Evolutionary conservation across 257 asterid genomes (phyloP), one percentile per base, ranked within the genome.

Genomic region (Scutellaria galericulata): DNA sequence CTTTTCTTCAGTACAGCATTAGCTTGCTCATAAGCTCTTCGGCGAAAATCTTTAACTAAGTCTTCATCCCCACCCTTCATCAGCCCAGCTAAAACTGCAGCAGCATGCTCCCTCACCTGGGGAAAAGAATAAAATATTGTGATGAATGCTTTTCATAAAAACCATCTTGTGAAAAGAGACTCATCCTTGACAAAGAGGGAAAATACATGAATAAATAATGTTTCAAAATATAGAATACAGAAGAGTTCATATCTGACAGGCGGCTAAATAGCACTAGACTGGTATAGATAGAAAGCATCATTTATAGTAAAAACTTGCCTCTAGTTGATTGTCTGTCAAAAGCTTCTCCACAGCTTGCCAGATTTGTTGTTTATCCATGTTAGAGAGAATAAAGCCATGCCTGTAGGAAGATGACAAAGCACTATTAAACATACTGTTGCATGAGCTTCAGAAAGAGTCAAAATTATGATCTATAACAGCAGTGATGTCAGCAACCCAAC

Each of bases 41-140:
- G 79, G 68, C 96, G 97, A 70, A 95, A 95, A 72, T 87, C 96
- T 77, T 82, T 81, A 7, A 92, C 92, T 12, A 92, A 77, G 68
- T 83, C 83, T 74, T 75, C 89, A 81, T 90, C 93, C 54, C 92
- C 98, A 61, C 96, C 88, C 84, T 92, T 95, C 98, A 95, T 90
- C 79, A 95, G 81, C 73, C 97, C 96, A 72, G 99, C 97, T 78
- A 95, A 90, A 77, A 95, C 99, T 64, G 98, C 98, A 70, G 98
- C 99, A 52, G 99, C 99, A 51, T 95, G 99, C 93, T 95, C 99
- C 74, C 99, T 84, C 64, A 95, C 96, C 99, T 95, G 88, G 63
- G 15, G 5, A 35, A 13, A 57, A 0, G 1, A 64, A 68, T 14
- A 67, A 58, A 45, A 11, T 24, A 64, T 41, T 63, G 12, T 14